phyloP scores from a whole-genome alignment of 1,139 yeast species.

The Sugiyamaella novakii region DNA sequence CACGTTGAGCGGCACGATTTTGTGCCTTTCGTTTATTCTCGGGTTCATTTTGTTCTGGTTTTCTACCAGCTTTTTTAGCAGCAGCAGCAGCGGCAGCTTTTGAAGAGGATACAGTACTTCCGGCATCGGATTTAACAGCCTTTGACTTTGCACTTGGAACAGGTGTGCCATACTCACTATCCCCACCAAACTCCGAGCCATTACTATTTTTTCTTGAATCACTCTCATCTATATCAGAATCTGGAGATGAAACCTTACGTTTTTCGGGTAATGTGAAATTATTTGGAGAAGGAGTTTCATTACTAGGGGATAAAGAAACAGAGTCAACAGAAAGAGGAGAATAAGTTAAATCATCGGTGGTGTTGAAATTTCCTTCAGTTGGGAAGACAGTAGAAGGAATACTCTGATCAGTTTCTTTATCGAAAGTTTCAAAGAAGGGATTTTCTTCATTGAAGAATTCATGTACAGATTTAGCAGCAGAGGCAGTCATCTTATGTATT shows the following conservation, averaged over 20 bases:
- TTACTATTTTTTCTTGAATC: slow-evolving; percentile 4
- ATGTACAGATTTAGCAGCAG: slow-evolving; percentile 25
- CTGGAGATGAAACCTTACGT: slow-evolving; percentile 13
- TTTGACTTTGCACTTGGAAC: slow-evolving; percentile 14
- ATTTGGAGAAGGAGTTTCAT: slow-evolving; percentile 16
- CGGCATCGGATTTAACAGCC: slow-evolving; percentile 17
- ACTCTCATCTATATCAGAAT: not conserved
- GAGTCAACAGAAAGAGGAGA: slow-evolving; percentile 25
- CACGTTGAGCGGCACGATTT: slow-evolving; percentile 96
- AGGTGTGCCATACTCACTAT: not conserved
- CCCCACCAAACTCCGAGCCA: not conserved
- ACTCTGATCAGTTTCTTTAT: slow-evolving; percentile 3
- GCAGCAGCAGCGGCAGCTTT: slow-evolving; percentile 14
- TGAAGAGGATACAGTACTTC: slow-evolving; percentile 15
- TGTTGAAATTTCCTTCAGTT: not conserved
- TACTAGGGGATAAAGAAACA: slow-evolving; percentile 23
- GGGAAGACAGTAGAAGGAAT: not conserved
- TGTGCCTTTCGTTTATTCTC: slow-evolving; percentile 89
- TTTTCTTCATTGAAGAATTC: slow-evolving; percentile 27
- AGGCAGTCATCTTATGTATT: slow-evolving; percentile 18
- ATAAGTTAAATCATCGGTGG: slow-evolving; percentile 11
- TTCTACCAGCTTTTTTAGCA: slow-evolving; percentile 59
- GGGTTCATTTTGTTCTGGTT: slow-evolving; percentile 79
- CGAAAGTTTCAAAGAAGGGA: slow-evolving; percentile 22
- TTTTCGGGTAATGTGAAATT: slow-evolving; percentile 18